These are phyloP conservation scores for Rhinocladiella mackenziei DNA, from an alignment of 2,329 filamentous ascomycete genomes.

Conservation along the genomic window DNA sequence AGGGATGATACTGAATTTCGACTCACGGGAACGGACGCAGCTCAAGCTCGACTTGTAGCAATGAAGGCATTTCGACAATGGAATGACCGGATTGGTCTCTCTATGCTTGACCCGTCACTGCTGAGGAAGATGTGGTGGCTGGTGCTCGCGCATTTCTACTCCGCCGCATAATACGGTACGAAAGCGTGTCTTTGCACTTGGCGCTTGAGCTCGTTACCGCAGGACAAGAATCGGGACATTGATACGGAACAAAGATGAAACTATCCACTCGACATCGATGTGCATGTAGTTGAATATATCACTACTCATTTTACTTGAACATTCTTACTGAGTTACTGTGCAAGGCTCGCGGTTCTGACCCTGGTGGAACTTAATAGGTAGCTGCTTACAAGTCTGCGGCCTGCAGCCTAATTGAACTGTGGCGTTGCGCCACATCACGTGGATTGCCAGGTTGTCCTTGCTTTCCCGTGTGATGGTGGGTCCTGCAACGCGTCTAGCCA, in stretches of 20 bases:
- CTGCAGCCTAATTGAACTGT: no score
- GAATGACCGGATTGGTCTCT: constrained; percentile 17
- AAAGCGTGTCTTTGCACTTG: constrained; percentile 3
- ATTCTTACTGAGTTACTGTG: no score
- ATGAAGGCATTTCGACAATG: constrained; percentile 18
- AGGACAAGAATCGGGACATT: background rate
- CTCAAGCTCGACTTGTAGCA: constrained; percentile 23
- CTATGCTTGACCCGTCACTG: constrained; percentile 22
- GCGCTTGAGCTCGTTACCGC: constrained; percentile 25
- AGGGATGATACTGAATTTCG: constrained; percentile 7
- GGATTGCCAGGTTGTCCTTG: no score
- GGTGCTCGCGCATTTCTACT: constrained; percentile 21
- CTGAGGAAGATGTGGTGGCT: constrained; percentile 18
- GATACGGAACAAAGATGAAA: constrained; percentile 4
- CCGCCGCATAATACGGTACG: no score
- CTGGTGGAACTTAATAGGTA: no score
- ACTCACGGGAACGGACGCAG: constrained; percentile 17
- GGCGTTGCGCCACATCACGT: no score
- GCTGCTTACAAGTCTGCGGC: no score
- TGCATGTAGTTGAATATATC: constrained; percentile 4
- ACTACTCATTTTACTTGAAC: no score
- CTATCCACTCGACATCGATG: constrained; percentile 8
- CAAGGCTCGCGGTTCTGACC: no score
- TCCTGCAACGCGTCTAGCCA: no score
- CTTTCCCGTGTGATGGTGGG: no score